Conservation (phyloP, 1,284 basidiomycete species). For the Ustilago crameri region DNA sequence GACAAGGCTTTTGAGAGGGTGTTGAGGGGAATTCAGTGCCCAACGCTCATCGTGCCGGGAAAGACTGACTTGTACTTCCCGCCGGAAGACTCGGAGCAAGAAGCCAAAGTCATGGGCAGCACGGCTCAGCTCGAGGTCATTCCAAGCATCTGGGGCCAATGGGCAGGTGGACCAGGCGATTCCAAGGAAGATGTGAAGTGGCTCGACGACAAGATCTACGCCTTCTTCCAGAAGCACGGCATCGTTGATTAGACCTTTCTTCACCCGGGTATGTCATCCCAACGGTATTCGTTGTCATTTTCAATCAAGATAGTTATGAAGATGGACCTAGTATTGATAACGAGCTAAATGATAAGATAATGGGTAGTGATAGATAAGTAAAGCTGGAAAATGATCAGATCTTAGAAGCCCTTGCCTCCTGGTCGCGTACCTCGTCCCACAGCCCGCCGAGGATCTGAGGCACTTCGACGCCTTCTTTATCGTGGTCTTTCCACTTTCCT, state of each 20-base stretch:
- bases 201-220: conserved; percentile 36
- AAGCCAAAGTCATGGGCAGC: conserved; percentile 36
- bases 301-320: too few species aligned
- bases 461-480: conserved; percentile 22
- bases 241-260: conserved; percentile 8
- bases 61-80: conserved; percentile 57
- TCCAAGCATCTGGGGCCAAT: conserved; percentile 54
- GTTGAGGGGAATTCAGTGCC: conserved; percentile 36
- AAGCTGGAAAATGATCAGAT: conserved; percentile 16
- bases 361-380: too few species aligned
- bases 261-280: too few species aligned
- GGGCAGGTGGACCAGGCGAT: conserved; percentile 49
- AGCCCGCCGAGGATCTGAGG: conserved; percentile 42
- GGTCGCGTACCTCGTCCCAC: conserved; percentile 49
- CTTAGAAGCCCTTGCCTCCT: conserved; percentile 36
- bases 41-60: conserved; percentile 40
- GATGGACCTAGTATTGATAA: too few species aligned
- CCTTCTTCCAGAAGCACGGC: conserved; percentile 33
- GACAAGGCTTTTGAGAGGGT: conserved; percentile 46
- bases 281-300: too few species aligned
- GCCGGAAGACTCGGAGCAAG: conserved; percentile 45
- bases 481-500: conserved; percentile 32
- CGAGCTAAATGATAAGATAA: too few species aligned
- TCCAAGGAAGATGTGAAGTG: conserved; percentile 45
- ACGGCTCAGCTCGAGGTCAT: conserved; percentile 44